Evolutionary conservation across 106 monocot species (phyloP), one percentile per base, ranked within the genome.

Genomic region (Chionographis japonica): DNA sequence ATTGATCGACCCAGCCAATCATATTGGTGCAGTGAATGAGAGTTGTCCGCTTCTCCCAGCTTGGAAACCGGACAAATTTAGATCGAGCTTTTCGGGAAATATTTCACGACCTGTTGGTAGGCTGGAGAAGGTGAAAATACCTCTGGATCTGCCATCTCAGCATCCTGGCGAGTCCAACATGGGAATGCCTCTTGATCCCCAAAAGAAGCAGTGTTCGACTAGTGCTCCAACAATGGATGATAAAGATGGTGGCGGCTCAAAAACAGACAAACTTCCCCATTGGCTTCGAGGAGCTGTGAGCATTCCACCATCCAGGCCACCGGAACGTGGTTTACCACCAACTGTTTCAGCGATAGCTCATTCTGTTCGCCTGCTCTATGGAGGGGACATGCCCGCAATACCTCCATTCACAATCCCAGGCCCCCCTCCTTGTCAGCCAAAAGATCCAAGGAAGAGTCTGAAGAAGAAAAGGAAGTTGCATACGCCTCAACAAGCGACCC

Each of bases 251-350:
- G 59, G 64, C 36, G 65, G 73, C 60, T 84, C 81, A n/a, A 91
- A 83, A 72, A 67, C 77, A 55, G 77, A 89, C 72, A 89, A 79
- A 50, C 85, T 97, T 69, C 97, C 92, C 4, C 97, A 97, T 70
- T 97, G 97, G 97, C 89, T 97, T 73, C 81, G 82, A 46, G 83
- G 89, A 67, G 97, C 87, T 62, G 97, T 98, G 12, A 82, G 50
- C 76, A 64, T 76, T 54, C 77, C 80, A 43, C 65, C 80, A 13
- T 56, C 76, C 3, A 82, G 55, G 41, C 84, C 74, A 43, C 40
- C 67, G 13, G 84, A 63, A 60, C 71, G 73, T 12, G 74, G 66
- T 6, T 67, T 98, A 58, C 89, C 97, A 12, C 89, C 89, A 55
- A 68, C 73, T 72, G 76, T 90, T 54, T 82, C 86, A 16, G 97